Conservation (phyloP, 1,284 basidiomycete genomes). For the Malassezia cuniculi region DNA sequence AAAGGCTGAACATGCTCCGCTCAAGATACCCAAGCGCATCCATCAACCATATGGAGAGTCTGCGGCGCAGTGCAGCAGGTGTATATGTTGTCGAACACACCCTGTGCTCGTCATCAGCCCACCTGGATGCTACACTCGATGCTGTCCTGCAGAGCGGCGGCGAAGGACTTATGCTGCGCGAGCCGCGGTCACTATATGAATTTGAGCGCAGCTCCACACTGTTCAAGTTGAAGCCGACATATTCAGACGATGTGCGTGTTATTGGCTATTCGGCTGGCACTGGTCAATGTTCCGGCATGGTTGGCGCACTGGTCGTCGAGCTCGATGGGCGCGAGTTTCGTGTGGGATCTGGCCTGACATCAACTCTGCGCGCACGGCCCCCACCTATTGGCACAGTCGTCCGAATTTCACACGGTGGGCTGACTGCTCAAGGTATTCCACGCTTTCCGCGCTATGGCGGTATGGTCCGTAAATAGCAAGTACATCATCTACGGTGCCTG, state of each 20-base stretch:
- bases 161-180: slow-evolving; percentile 58
- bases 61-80: background rate
- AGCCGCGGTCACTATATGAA: slow-evolving; percentile 52
- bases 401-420: slow-evolving; percentile 26
- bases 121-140: slow-evolving; percentile 53
- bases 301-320: slow-evolving; percentile 26
- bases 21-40: background rate
- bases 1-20: background rate
- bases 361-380: slow-evolving; percentile 23
- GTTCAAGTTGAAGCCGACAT: slow-evolving; percentile 58
- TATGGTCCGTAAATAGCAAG: too few species aligned
- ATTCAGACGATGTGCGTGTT: slow-evolving; percentile 57
- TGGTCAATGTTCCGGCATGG: background rate
- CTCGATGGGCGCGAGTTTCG: slow-evolving; percentile 50
- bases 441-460: slow-evolving; percentile 11
- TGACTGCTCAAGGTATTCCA: slow-evolving; percentile 7
- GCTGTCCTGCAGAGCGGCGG: slow-evolving; percentile 53
- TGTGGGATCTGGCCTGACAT: slow-evolving; percentile 36
- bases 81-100: slow-evolving; percentile 51
- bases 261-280: slow-evolving; percentile 54
- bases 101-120: slow-evolving; percentile 49
- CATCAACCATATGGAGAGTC: background rate
- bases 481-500: slow-evolving; percentile 45
- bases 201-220: slow-evolving; percentile 51
- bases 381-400: slow-evolving; percentile 54